phyloP scores from a whole-genome alignment of 805 yeast genomes.

The Yamadazyma tumulicola region DNA sequence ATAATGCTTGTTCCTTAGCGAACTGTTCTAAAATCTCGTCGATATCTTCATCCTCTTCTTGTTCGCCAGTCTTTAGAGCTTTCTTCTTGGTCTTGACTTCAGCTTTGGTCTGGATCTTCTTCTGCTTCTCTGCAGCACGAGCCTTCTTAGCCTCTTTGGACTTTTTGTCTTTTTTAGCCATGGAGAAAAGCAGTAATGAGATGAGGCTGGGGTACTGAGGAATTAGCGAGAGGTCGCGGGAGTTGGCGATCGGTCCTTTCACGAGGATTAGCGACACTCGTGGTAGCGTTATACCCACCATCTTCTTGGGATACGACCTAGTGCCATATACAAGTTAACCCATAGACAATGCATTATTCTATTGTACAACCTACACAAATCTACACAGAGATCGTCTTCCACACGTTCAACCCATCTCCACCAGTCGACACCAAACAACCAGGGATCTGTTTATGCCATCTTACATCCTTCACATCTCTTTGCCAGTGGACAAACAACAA shows the following conservation, averaged over 20 bases:
- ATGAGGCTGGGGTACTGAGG: background rate
- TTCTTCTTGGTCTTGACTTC: conserved; percentile 70
- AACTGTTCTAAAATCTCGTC: conserved; percentile 78
- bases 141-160: conserved; percentile 91
- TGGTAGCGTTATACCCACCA: too few species aligned
- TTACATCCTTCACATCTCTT: conserved; percentile 92
- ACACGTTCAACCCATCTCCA: conserved; percentile 86
- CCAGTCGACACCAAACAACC: conserved; percentile 95
- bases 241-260: background rate
- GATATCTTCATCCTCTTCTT: conserved; percentile 84
- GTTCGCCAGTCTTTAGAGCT: conserved; percentile 72
- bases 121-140: conserved; percentile 75
- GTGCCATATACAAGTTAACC: background rate
- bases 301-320: too few species aligned
- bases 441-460: conserved; percentile 97
- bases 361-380: conserved; percentile 1
- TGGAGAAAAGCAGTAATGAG: conserved; percentile 20
- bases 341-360: conserved; percentile 1
- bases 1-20: conserved; percentile 75
- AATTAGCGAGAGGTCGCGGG: conserved; percentile 1
- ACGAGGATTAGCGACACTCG: too few species aligned
- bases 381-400: conserved; percentile 95
- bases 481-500: conserved; percentile 97
- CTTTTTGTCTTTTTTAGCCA: conserved; percentile 88
- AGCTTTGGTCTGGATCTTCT: conserved; percentile 72